Conservation (phyloP, 192 early-diverging fungal species). For the Thoreauomyces humboldtii region DNA sequence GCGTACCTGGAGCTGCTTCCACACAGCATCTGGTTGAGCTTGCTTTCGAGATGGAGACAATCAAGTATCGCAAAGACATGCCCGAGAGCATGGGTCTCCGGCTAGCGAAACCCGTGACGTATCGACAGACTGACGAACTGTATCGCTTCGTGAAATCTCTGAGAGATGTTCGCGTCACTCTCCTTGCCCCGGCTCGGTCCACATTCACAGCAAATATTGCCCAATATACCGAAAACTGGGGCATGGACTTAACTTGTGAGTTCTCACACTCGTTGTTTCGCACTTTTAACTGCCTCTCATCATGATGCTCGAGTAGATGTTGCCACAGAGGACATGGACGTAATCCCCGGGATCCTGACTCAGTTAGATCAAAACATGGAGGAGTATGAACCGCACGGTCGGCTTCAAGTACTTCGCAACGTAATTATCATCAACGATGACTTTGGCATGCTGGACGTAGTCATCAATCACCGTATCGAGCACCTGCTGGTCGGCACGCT, state of each 20-base stretch:
- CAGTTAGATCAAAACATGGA: slow-evolving; percentile 6
- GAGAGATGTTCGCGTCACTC: slow-evolving; percentile 6
- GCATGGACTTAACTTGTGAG: slow-evolving; percentile 29
- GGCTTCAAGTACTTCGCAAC: slow-evolving; percentile 18
- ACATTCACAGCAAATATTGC: slow-evolving; percentile 20
- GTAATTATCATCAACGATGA: slow-evolving; percentile 30
- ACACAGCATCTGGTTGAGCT: background rate
- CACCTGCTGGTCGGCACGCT: background rate
- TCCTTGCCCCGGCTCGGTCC: slow-evolving; percentile 9
- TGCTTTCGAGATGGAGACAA: slow-evolving; percentile 24
- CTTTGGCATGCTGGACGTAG: slow-evolving; percentile 30
- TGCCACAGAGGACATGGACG: slow-evolving; percentile 27
- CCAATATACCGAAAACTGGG: slow-evolving; percentile 31
- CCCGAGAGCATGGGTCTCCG: background rate
- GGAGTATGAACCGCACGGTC: background rate
- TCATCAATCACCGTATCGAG: slow-evolving; percentile 25
- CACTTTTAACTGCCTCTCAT: too few species aligned
- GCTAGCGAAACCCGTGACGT: slow-evolving; percentile 11
- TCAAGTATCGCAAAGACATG: slow-evolving; percentile 19
- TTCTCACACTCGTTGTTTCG: too few species aligned
- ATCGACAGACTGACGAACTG: slow-evolving; percentile 11
- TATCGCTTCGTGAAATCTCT: slow-evolving; percentile 13
- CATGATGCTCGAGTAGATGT: too few species aligned
- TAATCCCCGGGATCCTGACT: slow-evolving; percentile 20
- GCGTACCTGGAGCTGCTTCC: background rate